Conservation (phyloP, 1,284 basidiomycete genomes). For the Boletellus deceptivus region DNA sequence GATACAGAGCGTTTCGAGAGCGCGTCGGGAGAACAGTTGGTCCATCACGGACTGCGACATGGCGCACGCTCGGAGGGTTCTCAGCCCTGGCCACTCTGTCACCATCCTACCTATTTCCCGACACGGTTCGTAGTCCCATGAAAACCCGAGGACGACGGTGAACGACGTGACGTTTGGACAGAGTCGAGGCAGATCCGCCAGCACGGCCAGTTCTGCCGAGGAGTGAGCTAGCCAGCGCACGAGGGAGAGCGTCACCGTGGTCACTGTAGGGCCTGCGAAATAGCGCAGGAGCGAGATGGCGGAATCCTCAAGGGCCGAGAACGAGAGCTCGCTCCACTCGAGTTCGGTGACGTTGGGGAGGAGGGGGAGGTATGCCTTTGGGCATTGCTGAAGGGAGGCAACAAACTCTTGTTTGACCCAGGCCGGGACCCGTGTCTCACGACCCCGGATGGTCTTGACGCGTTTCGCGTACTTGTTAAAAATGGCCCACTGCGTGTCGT, state of each 20-base stretch:
- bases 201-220: slow-evolving; percentile 1
- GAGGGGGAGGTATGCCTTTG: slow-evolving; percentile 9
- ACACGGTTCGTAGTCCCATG: slow-evolving; percentile 1
- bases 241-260: slow-evolving; percentile 10
- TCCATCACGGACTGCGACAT: slow-evolving; percentile 12
- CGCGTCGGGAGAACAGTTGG: neutral
- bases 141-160: neutral
- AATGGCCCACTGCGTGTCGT: slow-evolving; percentile 8
- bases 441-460: slow-evolving; percentile 10
- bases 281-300: slow-evolving; percentile 13
- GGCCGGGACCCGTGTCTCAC: neutral
- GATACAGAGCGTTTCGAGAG: slow-evolving; percentile 7
- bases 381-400: neutral
- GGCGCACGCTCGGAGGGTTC: slow-evolving; percentile 2
- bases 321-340: slow-evolving; percentile 8
- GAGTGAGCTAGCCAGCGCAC: slow-evolving; percentile 2
- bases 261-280: slow-evolving; percentile 7
- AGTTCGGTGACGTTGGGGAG: slow-evolving; percentile 13
- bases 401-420: neutral
- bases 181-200: slow-evolving; percentile 12
- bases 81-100: slow-evolving; percentile 12
- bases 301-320: neutral
- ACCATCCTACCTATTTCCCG: slow-evolving; percentile 13
- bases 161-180: slow-evolving; percentile 20
- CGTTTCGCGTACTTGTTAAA: slow-evolving; percentile 19